Evolutionary conservation across 495 filamentous ascomycete genomes (phyloP).

Genomic region (Talaromyces borbonicus): DNA sequence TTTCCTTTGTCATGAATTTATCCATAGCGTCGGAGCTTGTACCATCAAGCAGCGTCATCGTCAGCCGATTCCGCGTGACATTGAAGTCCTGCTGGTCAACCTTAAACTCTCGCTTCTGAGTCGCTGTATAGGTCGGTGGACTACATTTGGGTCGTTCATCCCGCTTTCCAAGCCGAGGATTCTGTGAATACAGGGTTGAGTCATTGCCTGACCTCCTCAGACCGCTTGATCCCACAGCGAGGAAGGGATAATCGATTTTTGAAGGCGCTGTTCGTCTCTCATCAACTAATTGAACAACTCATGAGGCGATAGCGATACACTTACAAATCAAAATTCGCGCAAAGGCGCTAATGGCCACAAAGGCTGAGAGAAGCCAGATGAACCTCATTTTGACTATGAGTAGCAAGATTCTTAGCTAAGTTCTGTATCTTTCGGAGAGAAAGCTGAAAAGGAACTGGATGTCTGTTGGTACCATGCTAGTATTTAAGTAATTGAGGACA

Average conservation of each 20-base stretch:
- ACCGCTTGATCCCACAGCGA: background rate
- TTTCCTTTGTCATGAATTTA: background rate
- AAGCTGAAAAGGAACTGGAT: background rate
- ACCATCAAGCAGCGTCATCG: background rate
- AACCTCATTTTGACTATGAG: background rate
- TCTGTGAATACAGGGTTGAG: background rate
- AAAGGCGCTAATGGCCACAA: background rate
- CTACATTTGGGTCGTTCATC: background rate
- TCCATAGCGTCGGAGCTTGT: background rate
- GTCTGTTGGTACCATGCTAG: no score
- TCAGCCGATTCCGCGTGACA: background rate
- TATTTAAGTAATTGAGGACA: no score
- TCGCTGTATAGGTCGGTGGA: background rate
- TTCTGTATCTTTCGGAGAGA: background rate
- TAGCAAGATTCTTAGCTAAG: background rate
- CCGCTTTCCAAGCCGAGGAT: background rate
- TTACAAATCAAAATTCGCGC: background rate
- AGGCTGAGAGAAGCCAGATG: background rate
- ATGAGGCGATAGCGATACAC: background rate
- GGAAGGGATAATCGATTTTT: background rate
- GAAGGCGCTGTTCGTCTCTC: background rate
- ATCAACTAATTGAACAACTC: background rate
- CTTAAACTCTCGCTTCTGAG: background rate
- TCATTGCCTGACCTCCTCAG: background rate
- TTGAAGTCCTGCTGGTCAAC: background rate